Base-by-base conservation (phyloP, 2,329 filamentous ascomycete genomes). In the Pseudogymnoascus verrucosus region DNA sequence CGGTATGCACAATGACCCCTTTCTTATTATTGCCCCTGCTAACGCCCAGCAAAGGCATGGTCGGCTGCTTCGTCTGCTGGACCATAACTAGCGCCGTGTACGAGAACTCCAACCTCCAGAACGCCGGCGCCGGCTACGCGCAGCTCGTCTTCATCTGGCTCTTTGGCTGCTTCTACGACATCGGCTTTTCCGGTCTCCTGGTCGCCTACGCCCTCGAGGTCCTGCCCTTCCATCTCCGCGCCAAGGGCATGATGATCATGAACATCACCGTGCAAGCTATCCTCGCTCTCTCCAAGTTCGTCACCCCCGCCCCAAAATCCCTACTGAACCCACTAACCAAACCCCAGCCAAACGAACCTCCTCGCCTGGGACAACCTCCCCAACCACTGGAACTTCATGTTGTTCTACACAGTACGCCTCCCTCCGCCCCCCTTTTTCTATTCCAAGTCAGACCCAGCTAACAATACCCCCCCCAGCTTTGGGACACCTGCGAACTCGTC, bases 371-470 rank as follows among this genome's bases (percentile, higher is more conserved):
- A 84, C 61, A 78, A 80, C 63, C 75, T 88, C 54, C 81, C 82
- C 16, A 75, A 79, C 62, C 81, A 87, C 74, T 88, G 84, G 83
- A 81, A 87, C 74, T 82, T 88, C 64, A 87, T 85, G 79, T 78
- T 87, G 54, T 85, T 87, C 75, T 88, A 88, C 74, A 84, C 83
- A 21, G 77, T 79, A 74, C 75, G 74, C 75, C 12, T 14, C 54
- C 31, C 21, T 40, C 23, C 42, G 12, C 1, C 8, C 28, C 16
- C 37, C 16, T 59, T n/a, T 0, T 14, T 2, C 5, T 14, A 6
- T 34, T 7, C 64, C 36, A 14, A 8, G 39, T 26, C 10, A 57
- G 4, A 4, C 36, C 19, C 23, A 47, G 16, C 68, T 71, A 57
- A 71, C 34, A 26, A 11, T 8, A 47, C 2, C 40, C 16, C 14